These are phyloP conservation scores for Pseudohyphozyma bogoriensis DNA, from an alignment of 768 basidiomycete species.

Conservation along the genomic window DNA sequence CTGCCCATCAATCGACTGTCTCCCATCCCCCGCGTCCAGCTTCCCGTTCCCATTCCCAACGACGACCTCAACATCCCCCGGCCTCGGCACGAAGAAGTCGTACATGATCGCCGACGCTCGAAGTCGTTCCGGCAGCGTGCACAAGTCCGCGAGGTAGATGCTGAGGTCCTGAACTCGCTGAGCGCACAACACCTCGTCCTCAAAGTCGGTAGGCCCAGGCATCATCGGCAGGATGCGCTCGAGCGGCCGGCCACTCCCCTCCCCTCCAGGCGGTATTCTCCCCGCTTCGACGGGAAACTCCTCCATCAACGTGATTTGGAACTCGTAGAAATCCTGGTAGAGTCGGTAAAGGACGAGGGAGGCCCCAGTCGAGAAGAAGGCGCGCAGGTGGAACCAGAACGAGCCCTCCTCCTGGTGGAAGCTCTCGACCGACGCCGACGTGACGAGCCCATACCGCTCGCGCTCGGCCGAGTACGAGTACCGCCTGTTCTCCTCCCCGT, in stretches of 20 bases:
- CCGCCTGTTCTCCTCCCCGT: background rate
- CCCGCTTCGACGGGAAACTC: constrained; percentile 87
- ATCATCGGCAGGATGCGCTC: constrained; percentile 81
- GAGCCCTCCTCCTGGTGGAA: constrained; percentile 93
- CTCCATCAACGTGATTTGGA: constrained; percentile 79
- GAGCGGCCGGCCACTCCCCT: constrained; percentile 18
- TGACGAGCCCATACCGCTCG: constrained; percentile 54
- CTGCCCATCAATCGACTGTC: constrained; percentile 24
- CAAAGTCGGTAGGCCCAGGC: constrained; percentile 82
- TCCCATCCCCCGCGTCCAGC: background rate
- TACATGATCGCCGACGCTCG: constrained; percentile 70
- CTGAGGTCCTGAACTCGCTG: constrained; percentile 73
- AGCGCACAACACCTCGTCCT: constrained; percentile 73
- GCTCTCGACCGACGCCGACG: constrained; percentile 82
- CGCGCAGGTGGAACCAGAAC: constrained; percentile 95
- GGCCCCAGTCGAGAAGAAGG: constrained; percentile 53
- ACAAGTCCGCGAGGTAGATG: constrained; percentile 72
- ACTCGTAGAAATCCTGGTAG: constrained; percentile 97
- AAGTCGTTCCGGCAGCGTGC: constrained; percentile 68
- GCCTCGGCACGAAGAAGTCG: constrained; percentile 69
- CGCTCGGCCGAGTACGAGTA: constrained; percentile 28
- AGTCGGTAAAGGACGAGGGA: constrained; percentile 80
- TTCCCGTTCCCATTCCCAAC: background rate
- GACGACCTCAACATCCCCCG: constrained; percentile 46
- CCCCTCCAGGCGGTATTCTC: constrained; percentile 43